phyloP scores from a whole-genome alignment of 495 filamentous ascomycete species.

The Chaetomium cochliodes region DNA sequence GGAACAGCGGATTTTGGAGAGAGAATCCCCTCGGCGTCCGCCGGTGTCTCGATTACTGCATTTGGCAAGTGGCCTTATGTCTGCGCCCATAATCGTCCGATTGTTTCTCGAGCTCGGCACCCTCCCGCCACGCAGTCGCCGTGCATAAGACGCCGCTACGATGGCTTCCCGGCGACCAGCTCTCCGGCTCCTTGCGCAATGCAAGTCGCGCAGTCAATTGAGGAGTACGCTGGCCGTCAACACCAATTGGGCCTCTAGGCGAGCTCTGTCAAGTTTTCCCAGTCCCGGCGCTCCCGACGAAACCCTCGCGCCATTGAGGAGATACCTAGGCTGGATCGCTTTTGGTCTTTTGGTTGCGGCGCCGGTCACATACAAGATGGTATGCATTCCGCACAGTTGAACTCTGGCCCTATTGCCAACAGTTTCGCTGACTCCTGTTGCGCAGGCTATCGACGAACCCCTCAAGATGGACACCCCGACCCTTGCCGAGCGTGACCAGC shows the following conservation, averaged over 20 bases:
- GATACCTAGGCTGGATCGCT: conserved; percentile 30
- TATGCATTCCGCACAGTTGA: conserved; percentile 14
- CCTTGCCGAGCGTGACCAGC: conserved; percentile 70
- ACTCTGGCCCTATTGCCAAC: not conserved
- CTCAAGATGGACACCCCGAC: conserved; percentile 46
- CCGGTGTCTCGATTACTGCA: not conserved
- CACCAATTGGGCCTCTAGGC: conserved; percentile 15
- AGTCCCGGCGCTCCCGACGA: conserved; percentile 12
- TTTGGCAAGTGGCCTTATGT: conserved; percentile 37
- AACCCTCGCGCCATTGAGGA: conserved; percentile 14
- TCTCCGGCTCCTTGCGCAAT: conserved; percentile 33
- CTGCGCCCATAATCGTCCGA: conserved; percentile 30
- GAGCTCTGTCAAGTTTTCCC: conserved; percentile 27
- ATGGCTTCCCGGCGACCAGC: conserved; percentile 31
- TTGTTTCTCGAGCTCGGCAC: conserved; percentile 19
- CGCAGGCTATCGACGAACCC: conserved; percentile 42
- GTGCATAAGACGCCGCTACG: conserved; percentile 18
- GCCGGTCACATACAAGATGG: conserved; percentile 37
- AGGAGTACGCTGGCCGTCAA: not conserved
- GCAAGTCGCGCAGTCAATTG: conserved; percentile 28
- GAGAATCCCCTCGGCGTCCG: not conserved
- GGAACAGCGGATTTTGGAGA: no score
- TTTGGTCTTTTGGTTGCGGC: conserved; percentile 29
- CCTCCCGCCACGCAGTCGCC: conserved; percentile 1
- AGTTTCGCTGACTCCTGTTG: conserved; percentile 1